Evolutionary conservation across 495 filamentous ascomycete species (phyloP).

Genomic region (Hapsidospora chrysogenum): DNA sequence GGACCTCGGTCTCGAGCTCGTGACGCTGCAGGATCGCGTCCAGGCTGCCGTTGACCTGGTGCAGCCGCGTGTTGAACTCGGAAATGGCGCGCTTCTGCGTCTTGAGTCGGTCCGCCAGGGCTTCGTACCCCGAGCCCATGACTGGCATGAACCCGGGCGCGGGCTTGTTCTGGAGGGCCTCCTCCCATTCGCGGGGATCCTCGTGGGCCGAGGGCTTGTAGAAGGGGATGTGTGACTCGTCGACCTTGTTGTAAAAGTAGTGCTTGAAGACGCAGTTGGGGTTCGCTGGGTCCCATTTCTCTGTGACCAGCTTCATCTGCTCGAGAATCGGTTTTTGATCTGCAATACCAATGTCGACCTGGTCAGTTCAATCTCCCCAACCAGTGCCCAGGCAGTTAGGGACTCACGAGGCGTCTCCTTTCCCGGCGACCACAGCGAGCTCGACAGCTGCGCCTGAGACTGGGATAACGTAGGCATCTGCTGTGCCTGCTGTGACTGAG

Average conservation of each 20-base stretch:
- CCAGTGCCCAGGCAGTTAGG: background rate
- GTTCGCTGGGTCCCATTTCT: constrained; percentile 68
- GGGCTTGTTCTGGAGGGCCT: constrained; percentile 73
- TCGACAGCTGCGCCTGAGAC: constrained; percentile 20
- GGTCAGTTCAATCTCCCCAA: too few relatives aligned
- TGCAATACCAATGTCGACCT: constrained; percentile 13
- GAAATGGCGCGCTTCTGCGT: constrained; percentile 58
- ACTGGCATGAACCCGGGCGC: constrained; percentile 62
- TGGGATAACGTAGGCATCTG: constrained; percentile 12
- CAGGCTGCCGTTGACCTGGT: constrained; percentile 77
- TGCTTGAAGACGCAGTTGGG: constrained; percentile 65
- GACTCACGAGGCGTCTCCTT: constrained; percentile 25
- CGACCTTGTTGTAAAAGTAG: constrained; percentile 90
- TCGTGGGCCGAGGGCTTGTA: constrained; percentile 64
- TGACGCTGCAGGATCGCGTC: constrained; percentile 65
- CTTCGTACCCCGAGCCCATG: constrained; percentile 32
- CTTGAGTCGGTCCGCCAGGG: constrained; percentile 58
- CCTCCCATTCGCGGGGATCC: constrained; percentile 79
- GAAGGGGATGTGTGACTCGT: constrained; percentile 60
- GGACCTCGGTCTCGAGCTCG: constrained; percentile 63
- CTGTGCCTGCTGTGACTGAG: constrained; percentile 9
- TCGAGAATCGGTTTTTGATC: constrained; percentile 70
- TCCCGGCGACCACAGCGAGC: constrained; percentile 30
- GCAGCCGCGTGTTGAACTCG: constrained; percentile 61
- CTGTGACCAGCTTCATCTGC: constrained; percentile 59